These are phyloP conservation scores for Nemania diffusa DNA, from an alignment of 2,329 filamentous ascomycete genomes.

Conservation along the genomic window DNA sequence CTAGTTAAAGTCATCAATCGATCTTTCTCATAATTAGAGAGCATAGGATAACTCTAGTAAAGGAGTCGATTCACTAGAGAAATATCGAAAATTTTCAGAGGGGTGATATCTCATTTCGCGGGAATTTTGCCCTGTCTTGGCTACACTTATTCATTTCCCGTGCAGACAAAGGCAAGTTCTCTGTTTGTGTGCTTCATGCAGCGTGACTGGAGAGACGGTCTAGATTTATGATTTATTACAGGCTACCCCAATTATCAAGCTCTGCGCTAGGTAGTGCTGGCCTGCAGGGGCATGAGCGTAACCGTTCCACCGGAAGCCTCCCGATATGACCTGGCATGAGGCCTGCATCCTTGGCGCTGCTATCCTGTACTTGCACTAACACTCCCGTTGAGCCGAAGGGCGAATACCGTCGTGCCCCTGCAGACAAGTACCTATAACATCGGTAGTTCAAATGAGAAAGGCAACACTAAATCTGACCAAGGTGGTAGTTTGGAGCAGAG, in stretches of 20 bases:
- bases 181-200: background rate
- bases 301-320: conserved; percentile 5
- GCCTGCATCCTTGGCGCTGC: background rate
- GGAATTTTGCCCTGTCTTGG: conserved; percentile 1
- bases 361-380: background rate
- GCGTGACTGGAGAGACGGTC: conserved; percentile 4
- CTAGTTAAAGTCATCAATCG: too few relatives aligned
- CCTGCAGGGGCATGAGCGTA: background rate
- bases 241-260: background rate
- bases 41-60: too few relatives aligned
- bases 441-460: background rate
- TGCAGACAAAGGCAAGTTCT: conserved; percentile 19
- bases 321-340: conserved; percentile 3
- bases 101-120: background rate
- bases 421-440: background rate
- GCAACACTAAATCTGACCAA: background rate
- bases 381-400: background rate
- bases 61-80: too few relatives aligned
- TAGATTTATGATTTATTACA: conserved; percentile 7
- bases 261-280: background rate
- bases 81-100: background rate
- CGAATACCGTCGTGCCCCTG: background rate
- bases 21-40: too few relatives aligned
- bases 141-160: conserved; percentile 24
- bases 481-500: background rate